Evolutionary conservation across 768 basidiomycete species (phyloP).

Genomic region (Kwoniella sp.): DNA sequence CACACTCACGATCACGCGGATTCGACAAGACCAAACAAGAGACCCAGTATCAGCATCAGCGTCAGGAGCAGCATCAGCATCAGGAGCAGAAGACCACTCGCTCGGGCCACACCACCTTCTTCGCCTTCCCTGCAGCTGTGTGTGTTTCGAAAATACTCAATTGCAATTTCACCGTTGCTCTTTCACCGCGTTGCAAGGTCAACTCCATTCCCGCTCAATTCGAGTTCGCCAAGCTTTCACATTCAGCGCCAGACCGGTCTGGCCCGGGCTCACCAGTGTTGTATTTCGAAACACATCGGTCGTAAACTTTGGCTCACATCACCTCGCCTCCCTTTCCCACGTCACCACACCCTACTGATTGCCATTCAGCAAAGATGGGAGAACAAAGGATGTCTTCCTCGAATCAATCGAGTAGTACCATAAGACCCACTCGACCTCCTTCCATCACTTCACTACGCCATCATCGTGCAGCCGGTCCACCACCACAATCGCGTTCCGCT

Average conservation of each 20-base stretch:
- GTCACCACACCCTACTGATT: neutral
- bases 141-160: too few species aligned
- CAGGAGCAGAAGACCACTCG: too few species aligned
- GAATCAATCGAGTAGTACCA: conserved; percentile 5
- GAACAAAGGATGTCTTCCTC: conserved; percentile 29
- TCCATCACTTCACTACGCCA: conserved; percentile 16
- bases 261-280: neutral
- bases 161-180: too few species aligned
- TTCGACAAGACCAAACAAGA: too few species aligned
- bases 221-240: too few species aligned
- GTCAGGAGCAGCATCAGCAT: too few species aligned
- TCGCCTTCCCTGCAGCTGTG: too few species aligned
- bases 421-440: conserved; percentile 19
- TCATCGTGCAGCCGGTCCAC: neutral
- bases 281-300: neutral
- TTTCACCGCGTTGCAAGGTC: too few species aligned
- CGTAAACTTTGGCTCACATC: neutral
- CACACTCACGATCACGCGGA: too few species aligned
- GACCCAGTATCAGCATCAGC: too few species aligned
- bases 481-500: conserved; percentile 1
- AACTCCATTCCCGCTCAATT: too few species aligned
- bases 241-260: neutral
- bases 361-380: neutral
- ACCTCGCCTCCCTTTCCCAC: neutral
- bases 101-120: too few species aligned